Conservation (phyloP, 495 filamentous ascomycete genomes). For the Viridothelium virens region DNA sequence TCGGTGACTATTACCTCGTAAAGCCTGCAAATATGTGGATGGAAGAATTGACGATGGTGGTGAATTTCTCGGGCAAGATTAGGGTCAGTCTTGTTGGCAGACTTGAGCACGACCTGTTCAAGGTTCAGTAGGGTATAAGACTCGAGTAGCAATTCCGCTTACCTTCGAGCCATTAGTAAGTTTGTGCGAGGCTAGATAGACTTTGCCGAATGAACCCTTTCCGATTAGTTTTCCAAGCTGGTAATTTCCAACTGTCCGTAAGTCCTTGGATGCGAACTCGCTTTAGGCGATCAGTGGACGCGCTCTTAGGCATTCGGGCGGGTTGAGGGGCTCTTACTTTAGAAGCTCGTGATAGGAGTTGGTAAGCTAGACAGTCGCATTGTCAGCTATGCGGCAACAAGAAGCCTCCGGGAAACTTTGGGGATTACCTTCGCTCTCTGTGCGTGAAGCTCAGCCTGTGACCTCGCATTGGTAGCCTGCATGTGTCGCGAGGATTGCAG, state of each 20-base stretch:
- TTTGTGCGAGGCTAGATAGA: slow-evolving; percentile 93
- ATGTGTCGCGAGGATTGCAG: slow-evolving; percentile 59
- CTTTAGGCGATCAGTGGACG: slow-evolving; percentile 41
- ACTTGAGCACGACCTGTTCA: slow-evolving; percentile 87
- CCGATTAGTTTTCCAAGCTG: slow-evolving; percentile 83
- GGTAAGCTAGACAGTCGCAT: slow-evolving; percentile 59
- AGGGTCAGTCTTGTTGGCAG: slow-evolving; percentile 87
- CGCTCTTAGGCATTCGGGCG: not conserved
- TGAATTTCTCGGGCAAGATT: slow-evolving; percentile 97
- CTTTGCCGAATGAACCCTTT: slow-evolving; percentile 96
- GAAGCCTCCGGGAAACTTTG: slow-evolving; percentile 13
- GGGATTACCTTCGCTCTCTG: slow-evolving; percentile 77
- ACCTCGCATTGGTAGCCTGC: slow-evolving; percentile 39
- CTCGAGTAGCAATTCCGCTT: slow-evolving; percentile 25
- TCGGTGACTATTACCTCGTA: slow-evolving; percentile 99
- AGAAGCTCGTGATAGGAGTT: slow-evolving; percentile 93
- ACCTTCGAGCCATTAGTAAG: slow-evolving; percentile 99
- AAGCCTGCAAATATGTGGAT: slow-evolving; percentile 91
- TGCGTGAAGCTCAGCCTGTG: slow-evolving; percentile 80
- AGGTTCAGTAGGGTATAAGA: not conserved
- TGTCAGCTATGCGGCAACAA: slow-evolving; percentile 22
- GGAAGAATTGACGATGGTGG: slow-evolving; percentile 94
- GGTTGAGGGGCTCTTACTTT: slow-evolving; percentile 54
- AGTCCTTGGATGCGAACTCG: slow-evolving; percentile 88
- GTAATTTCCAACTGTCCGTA: slow-evolving; percentile 90